Percentiles rank a stretch among this genome's conserved stretches.
phyloP scores from a whole-genome alignment of 441 rosid genomes.

The Syzygium syzygioides region DNA sequence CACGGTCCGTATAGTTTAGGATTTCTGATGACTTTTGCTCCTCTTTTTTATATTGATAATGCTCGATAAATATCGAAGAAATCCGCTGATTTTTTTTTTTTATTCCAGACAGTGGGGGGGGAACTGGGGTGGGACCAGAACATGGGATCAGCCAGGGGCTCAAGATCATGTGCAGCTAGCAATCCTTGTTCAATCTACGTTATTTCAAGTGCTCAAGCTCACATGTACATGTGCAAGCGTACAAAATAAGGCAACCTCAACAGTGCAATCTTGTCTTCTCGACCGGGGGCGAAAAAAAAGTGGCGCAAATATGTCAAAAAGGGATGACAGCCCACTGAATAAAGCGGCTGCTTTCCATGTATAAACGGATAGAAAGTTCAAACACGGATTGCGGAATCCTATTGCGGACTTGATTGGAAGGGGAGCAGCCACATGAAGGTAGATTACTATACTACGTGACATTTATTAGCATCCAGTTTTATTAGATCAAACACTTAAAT shows the following conservation, averaged over 20 bases:
- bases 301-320: neutral
- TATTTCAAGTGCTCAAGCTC: neutral
- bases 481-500: too few relatives aligned
- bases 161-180: neutral
- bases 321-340: neutral
- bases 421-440: too few relatives aligned
- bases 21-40: neutral
- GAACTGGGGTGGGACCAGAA: neutral
- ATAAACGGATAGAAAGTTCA: neutral
- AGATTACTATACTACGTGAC: too few relatives aligned
- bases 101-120: neutral
- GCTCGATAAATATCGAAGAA: neutral
- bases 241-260: neutral
- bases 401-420: too few relatives aligned
- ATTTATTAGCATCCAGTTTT: too few relatives aligned
- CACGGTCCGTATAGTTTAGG: rapidly evolving
- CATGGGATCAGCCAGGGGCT: neutral
- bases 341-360: neutral
- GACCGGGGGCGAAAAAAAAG: neutral
- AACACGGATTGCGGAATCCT: too few relatives aligned
- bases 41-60: neutral
- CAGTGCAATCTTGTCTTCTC: neutral
- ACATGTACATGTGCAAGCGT: neutral
- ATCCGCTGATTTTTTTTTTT: neutral
- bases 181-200: neutral